phyloP scores from a whole-genome alignment of 441 rosid species.

The Breynia disticha region DNA sequence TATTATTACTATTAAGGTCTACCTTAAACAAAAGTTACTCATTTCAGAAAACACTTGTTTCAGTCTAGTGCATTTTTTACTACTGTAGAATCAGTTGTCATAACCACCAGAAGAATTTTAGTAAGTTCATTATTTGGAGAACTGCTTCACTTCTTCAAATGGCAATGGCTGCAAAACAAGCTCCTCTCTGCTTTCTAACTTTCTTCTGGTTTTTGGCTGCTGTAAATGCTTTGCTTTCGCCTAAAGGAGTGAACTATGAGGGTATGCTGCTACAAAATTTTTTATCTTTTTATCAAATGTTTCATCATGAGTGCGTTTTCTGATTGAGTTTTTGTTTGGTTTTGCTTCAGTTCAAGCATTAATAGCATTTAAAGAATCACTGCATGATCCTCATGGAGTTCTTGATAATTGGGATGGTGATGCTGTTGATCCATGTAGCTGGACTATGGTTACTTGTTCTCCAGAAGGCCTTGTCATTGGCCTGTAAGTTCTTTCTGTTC shows the following conservation, averaged over 20 bases:
- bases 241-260: conserved; percentile 96
- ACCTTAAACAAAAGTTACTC: conserved; percentile 17
- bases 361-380: conserved; percentile 66
- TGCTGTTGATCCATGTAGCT: conserved; percentile 99
- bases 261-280: conserved; percentile 31
- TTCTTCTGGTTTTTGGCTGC: conserved; percentile 43
- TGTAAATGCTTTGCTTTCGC: conserved; percentile 62
- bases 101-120: conserved; percentile 6
- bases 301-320: conserved; percentile 5
- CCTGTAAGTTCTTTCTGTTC: conserved; percentile 54
- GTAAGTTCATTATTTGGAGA: conserved; percentile 6
- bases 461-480: conserved; percentile 80
- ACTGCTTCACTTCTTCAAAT: neutral
- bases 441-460: conserved; percentile 98
- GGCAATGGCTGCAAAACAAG: conserved; percentile 26
- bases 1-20: conserved; percentile 9
- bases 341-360: conserved; percentile 69
- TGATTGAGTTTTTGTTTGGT: conserved; percentile 12
- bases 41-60: conserved; percentile 17
- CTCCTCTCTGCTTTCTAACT: conserved; percentile 22
- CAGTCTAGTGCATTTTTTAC: conserved; percentile 7
- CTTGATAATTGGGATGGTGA: conserved; percentile 94
- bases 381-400: conserved; percentile 86
- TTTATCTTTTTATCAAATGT: conserved; percentile 2
- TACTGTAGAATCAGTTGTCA: neutral